Evolutionary conservation across 2,329 filamentous ascomycete species (phyloP), one percentile per base, ranked within the genome.

Genomic region (Penicillium glabrum): DNA sequence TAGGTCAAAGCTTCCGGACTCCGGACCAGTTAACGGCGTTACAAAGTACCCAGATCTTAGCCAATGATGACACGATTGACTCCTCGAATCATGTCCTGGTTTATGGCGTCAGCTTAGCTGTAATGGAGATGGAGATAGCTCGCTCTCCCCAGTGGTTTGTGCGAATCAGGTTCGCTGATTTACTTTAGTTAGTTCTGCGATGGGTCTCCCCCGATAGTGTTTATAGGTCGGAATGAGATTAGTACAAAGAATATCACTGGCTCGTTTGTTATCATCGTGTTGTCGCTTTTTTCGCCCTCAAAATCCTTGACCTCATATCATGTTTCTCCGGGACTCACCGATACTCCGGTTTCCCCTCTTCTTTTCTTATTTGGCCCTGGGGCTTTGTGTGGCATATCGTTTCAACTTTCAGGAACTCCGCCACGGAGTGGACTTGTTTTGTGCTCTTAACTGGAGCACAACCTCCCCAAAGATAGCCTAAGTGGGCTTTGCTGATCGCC

Each of bases 1-100:
- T 31, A 21, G 57, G 59, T 56, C 59, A 60, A 61, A 61, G 59
- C 59, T 61, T 33, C 52, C 59, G 59, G 59, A 61, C 54, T 61
- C 59, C 59, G 59, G 54, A 37, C 33, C 54, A 48, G 31, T 43
- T 13, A 44, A 24, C 35, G 11, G 46, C 27, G 51, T 27, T 44
- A 13, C 35, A 19, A 39, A 39, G 19, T 41, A 13, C 57, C 41
- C 35, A 53, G 46, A 51, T 56, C 47, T 41, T 13, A 26, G 7
- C 47, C 39, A 41, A 41, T 41, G 19, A 39, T 39, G 35, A n/a
- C 35, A 9, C 35, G 35, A 39, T 11, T 19, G 16, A 4, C 35
- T 11, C 35, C 35, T 19, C 16, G 11, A 39, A 41, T 23, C n/a
- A 41, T 41, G n/a, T 5, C 37, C 9, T 9, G 3, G 26, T 19